Conservation (phyloP, 352 stramenopile species). For the Salisapilia sapeloensis region DNA sequence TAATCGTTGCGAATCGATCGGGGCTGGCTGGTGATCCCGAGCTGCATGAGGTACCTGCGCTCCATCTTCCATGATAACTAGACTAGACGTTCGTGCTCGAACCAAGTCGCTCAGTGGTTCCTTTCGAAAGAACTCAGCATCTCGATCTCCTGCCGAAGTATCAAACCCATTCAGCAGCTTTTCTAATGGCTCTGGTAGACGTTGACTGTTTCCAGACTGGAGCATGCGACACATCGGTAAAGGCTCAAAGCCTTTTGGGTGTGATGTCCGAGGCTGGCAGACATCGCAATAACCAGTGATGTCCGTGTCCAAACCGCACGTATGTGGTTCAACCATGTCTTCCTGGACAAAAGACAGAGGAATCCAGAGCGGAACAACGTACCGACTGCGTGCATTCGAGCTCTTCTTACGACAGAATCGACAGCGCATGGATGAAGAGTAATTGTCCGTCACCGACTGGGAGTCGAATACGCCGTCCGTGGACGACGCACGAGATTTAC, state of each 20-base stretch:
- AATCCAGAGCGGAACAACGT: conserved; percentile 64
- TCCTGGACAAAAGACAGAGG: conserved; percentile 73
- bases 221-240: conserved; percentile 71
- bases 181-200: conserved; percentile 48
- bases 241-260: conserved; percentile 54
- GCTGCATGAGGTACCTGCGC: too few species aligned
- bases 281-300: conserved; percentile 44
- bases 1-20: conserved; percentile 22
- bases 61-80: too few species aligned
- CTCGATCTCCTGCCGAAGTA: conserved; percentile 14
- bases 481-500: conserved; percentile 19
- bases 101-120: conserved; percentile 50
- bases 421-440: conserved; percentile 3
- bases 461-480: conserved; percentile 22
- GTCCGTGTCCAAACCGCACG: conserved; percentile 45
- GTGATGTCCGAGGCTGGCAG: conserved; percentile 28
- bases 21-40: conserved; percentile 27
- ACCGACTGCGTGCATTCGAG: conserved; percentile 41
- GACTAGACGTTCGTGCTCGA: conserved; percentile 32
- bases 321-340: conserved; percentile 51
- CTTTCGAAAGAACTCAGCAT: conserved; percentile 32
- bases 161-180: conserved; percentile 30
- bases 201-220: conserved; percentile 15
- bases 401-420: conserved; percentile 13
- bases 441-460: conserved; percentile 14